These are phyloP conservation scores for Aspergillus amoenus DNA, from an alignment of 2,329 filamentous ascomycete species.

Conservation along the genomic window DNA sequence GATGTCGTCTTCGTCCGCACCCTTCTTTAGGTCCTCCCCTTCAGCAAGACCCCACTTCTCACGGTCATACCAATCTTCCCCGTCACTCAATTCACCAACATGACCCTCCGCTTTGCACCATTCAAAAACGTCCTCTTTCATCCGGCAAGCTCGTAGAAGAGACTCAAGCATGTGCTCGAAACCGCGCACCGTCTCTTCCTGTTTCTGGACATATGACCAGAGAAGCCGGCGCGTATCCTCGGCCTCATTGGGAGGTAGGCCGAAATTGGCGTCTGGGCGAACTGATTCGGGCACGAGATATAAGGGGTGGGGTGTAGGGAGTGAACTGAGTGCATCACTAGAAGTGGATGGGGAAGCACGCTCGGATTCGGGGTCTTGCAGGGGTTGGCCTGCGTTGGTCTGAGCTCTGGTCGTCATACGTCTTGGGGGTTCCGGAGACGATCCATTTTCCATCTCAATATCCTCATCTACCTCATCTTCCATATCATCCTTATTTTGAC, in stretches of 20 bases:
- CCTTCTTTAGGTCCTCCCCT: conserved; percentile 59
- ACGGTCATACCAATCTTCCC: conserved; percentile 67
- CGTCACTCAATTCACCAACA: conserved; percentile 65
- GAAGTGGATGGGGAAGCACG: conserved; percentile 25
- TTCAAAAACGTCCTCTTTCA: conserved; percentile 59
- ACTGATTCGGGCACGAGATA: conserved; percentile 55
- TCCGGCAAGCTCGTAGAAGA: conserved; percentile 58
- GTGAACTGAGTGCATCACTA: conserved; percentile 30
- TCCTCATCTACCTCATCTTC: conserved; percentile 29
- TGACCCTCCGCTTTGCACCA: conserved; percentile 64
- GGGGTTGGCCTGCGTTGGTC: conserved; percentile 35
- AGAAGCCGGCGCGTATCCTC: conserved; percentile 62
- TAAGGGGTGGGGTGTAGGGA: conserved; percentile 54
- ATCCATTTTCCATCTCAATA: conserved; percentile 34
- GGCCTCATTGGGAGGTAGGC: conserved; percentile 58
- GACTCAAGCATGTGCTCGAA: conserved; percentile 56
- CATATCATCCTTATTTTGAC: neutral
- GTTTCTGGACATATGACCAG: conserved; percentile 64
- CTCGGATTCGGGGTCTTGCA: conserved; percentile 26
- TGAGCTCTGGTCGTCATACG: conserved; percentile 49
- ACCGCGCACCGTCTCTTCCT: conserved; percentile 62
- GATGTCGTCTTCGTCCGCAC: conserved; percentile 61
- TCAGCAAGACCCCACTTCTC: conserved; percentile 59
- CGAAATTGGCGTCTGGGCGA: conserved; percentile 55
- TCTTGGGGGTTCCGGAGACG: conserved; percentile 42